Percentiles rank a stretch among this genome's conserved stretches.
phyloP scores from a whole-genome alignment of 139 green algal species.

The Microglena sp. region DNA sequence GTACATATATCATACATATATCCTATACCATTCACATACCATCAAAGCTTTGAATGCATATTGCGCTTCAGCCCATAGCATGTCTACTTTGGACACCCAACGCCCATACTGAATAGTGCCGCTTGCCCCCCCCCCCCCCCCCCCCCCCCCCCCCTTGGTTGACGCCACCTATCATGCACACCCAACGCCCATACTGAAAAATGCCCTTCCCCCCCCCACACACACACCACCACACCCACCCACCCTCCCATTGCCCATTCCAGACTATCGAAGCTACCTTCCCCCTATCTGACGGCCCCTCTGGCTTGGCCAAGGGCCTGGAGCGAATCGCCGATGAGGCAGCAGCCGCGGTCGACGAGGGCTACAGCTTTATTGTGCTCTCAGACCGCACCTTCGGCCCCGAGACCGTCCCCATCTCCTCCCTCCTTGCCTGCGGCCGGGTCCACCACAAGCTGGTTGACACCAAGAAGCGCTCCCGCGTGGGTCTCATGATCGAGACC shows the following conservation, averaged over 20 bases:
- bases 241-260: background rate
- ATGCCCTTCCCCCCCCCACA: background rate
- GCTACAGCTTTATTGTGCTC: conserved; percentile 68
- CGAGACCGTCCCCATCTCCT: conserved; percentile 62
- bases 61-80: background rate
- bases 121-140: background rate
- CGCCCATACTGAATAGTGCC: background rate
- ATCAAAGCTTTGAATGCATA: background rate
- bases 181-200: too few species aligned
- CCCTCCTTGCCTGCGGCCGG: conserved; percentile 72
- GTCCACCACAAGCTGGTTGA: conserved; percentile 85
- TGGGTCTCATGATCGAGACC: conserved; percentile 74
- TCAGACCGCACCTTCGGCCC: conserved; percentile 52
- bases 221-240: too few species aligned
- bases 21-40: too few species aligned
- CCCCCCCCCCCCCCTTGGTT: too few species aligned
- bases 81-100: background rate
- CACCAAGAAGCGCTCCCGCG: conserved; percentile 46
- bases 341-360: conserved; percentile 61
- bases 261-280: conserved; percentile 83
- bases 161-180: too few species aligned
- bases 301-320: conserved; percentile 62
- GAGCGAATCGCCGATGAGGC: conserved; percentile 63
- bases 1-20: too few species aligned
- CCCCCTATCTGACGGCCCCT: conserved; percentile 48